Percentiles rank a stretch among this genome's conserved stretches.
Evolutionary conservation across 2,329 filamentous ascomycete species (phyloP).

Genomic region (Alternaria atra): DNA sequence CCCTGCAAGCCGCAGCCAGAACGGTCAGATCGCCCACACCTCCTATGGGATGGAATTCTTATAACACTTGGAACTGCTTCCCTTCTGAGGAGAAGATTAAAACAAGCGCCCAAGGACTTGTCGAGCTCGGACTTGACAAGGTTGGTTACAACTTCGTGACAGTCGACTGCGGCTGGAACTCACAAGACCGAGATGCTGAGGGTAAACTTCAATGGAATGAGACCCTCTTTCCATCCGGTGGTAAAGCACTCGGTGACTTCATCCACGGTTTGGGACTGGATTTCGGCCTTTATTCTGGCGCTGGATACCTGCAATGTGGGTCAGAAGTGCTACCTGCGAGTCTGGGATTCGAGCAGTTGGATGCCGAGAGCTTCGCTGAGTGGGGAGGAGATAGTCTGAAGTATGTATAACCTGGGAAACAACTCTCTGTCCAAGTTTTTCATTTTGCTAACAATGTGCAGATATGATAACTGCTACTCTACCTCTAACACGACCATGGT

Average conservation of each 20-base stretch:
- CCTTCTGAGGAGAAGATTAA: constrained; percentile 61
- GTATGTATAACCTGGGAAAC: constrained; percentile 53
- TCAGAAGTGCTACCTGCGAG: constrained; percentile 57
- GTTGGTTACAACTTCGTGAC: constrained; percentile 67
- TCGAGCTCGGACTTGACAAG: constrained; percentile 61
- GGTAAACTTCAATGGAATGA: constrained; percentile 62
- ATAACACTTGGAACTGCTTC: constrained; percentile 64
- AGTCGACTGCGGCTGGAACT: constrained; percentile 67
- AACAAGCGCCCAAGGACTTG: constrained; percentile 62
- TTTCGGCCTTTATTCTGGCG: constrained; percentile 64
- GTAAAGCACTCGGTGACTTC: constrained; percentile 60
- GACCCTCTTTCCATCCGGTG: constrained; percentile 61
- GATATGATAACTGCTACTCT: constrained; percentile 46
- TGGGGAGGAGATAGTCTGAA: constrained; percentile 58
- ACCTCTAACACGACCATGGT: constrained; percentile 48
- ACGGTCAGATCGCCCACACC: constrained; percentile 35
- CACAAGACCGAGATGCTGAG: constrained; percentile 51
- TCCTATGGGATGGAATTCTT: constrained; percentile 65
- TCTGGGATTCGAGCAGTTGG: constrained; percentile 63
- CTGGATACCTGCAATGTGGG: constrained; percentile 49
- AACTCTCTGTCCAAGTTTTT: neutral
- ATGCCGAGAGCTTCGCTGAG: constrained; percentile 65
- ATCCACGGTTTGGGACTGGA: constrained; percentile 60
- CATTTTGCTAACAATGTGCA: constrained; percentile 53
- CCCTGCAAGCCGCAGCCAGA: constrained; percentile 22